Conservation (phyloP, 148 eudicot genomes). For the Diospyros lotus region DNA sequence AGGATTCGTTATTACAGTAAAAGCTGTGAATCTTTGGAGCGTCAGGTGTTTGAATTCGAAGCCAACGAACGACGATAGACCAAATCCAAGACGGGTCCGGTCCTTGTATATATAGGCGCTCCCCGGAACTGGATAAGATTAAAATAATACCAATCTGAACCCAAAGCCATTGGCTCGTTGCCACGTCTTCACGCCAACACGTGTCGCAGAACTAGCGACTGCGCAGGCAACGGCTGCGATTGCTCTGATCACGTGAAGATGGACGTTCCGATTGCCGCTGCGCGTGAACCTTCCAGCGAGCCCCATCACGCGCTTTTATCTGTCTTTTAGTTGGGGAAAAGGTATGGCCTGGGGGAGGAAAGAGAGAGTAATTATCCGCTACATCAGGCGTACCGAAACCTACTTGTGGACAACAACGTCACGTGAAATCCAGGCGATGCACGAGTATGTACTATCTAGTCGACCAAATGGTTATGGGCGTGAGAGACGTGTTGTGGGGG, state of each 20-base stretch:
- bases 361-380: too few species aligned
- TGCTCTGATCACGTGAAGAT: constrained; percentile 17
- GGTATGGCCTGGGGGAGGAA: too few species aligned
- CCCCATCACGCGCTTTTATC: neutral
- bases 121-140: neutral
- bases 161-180: constrained; percentile 13
- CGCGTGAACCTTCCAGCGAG: constrained; percentile 10
- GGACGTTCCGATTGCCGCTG: constrained; percentile 18
- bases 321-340: too few species aligned
- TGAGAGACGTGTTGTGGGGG: too few species aligned
- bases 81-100: neutral
- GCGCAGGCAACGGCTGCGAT: constrained; percentile 35
- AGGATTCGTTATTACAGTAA: neutral
- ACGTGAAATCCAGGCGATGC: too few species aligned
- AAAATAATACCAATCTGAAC: neutral
- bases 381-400: too few species aligned
- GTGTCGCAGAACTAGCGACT: constrained; percentile 27
- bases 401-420: too few species aligned
- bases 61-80: neutral
- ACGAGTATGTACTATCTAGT: too few species aligned
- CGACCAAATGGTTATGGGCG: too few species aligned
- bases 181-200: constrained; percentile 36
- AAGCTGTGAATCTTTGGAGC: neutral
- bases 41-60: neutral
- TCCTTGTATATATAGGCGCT: neutral